A percentile compares a stretch with the other conserved stretches of the same genome.
phyloP scores from a whole-genome alignment of 768 basidiomycete genomes.

The Podaxis rugospora region DNA sequence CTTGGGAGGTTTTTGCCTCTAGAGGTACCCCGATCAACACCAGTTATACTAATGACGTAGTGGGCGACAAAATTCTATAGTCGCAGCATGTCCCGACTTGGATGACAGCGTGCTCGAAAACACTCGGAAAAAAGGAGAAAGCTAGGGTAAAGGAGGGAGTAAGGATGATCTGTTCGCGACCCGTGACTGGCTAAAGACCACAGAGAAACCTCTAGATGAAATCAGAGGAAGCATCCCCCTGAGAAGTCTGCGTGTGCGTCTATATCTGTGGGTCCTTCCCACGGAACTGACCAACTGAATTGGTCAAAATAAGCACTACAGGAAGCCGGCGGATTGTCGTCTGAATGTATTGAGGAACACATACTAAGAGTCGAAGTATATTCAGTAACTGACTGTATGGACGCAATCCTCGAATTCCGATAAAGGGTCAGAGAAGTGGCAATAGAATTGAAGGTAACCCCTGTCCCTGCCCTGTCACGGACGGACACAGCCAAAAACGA shows the following conservation, averaged over 20 bases:
- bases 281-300: conserved; percentile 1
- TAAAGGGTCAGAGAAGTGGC: not conserved
- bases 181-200: not conserved
- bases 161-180: not conserved
- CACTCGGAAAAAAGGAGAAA: not conserved
- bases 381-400: not conserved
- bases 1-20: not conserved
- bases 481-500: not conserved
- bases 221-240: not conserved
- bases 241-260: not conserved
- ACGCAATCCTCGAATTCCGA: not conserved
- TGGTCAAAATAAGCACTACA: not conserved
- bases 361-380: not conserved
- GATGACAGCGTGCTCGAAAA: not conserved
- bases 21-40: not conserved
- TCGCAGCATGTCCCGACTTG: not conserved
- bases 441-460: not conserved
- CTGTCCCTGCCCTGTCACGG: not conserved
- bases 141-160: not conserved
- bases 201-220: not conserved
- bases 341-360: not conserved
- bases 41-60: no score
- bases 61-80: not conserved
- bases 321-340: not conserved
- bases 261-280: conserved; percentile 6